phyloP scores from a whole-genome alignment of 805 yeast genomes.

The Cyberlindnera lachancei region DNA sequence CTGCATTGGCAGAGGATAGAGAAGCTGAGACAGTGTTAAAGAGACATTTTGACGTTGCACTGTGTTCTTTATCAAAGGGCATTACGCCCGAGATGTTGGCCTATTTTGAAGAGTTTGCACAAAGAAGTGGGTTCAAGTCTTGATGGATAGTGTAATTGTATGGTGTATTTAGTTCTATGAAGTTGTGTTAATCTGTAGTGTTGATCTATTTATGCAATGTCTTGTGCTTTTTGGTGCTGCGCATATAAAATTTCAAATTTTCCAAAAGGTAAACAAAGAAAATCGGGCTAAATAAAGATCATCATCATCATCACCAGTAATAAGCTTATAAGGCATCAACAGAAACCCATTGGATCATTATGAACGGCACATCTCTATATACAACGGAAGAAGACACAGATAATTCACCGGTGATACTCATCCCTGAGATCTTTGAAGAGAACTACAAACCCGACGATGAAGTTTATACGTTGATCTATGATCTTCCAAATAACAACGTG shows the following conservation, averaged over 20 bases:
- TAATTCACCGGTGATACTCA: slow-evolving; percentile 17
- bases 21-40: slow-evolving; percentile 45
- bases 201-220: too few species aligned
- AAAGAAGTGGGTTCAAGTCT: slow-evolving; percentile 26
- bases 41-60: slow-evolving; percentile 66
- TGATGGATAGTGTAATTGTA: background rate
- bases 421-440: slow-evolving; percentile 19
- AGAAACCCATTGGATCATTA: too few species aligned
- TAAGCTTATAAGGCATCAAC: too few species aligned
- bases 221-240: too few species aligned
- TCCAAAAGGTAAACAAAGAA: too few species aligned
- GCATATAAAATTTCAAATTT: too few species aligned
- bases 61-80: slow-evolving; percentile 61
- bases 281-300: too few species aligned
- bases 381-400: too few species aligned
- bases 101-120: slow-evolving; percentile 51
- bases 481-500: slow-evolving; percentile 11
- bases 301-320: too few species aligned
- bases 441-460: slow-evolving; percentile 12
- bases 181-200: too few species aligned
- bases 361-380: too few species aligned
- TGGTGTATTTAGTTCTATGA: background rate
- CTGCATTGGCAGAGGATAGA: slow-evolving; percentile 81
- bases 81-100: slow-evolving; percentile 81
- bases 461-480: slow-evolving; percentile 18